Base-by-base conservation (phyloP, 352 stramenopile species). In the Globisporangium sylvaticum region DNA sequence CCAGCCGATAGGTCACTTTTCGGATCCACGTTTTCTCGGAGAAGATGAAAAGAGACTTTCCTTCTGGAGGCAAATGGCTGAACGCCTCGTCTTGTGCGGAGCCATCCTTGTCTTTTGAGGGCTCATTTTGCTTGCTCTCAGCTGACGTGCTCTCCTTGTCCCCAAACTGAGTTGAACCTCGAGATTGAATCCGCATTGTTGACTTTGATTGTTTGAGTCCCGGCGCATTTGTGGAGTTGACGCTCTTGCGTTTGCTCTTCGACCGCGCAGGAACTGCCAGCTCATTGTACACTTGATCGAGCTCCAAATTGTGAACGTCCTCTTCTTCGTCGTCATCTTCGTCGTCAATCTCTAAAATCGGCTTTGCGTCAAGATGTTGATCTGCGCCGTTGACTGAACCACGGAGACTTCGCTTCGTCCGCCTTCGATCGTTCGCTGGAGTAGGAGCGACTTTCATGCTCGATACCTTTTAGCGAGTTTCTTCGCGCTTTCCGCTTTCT, bases 391-490 rank as follows among this genome's bases (percentile, higher is more conserved):
- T 50, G 18, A 54, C 39, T 0, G 42, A 69, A 20, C 72, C 72
- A 5, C 70, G 55, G 10, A 71, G 70, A 29, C 69, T 74, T 27
- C 72, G 68, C 20, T 52, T 70, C 18, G 50, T 42, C 9, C 52
- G 58, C 34, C 24, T 27, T 8, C 24, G 58, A 9, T 78, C 67
- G 7, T 67, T 69, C 4, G 71, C 64, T 14, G 72, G 76, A 0
- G 59, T 44, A 22, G 64, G 64, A 3, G 44, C 31, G 14, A 91
- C 80, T 65, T 89, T 90, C 77, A 89, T 83, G 4, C 70, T 77
- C 0, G 84, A 83, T 77, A 90, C 84, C 20, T 87, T 83, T 82
- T 65, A 0, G 77, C 83, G 0, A 90, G 62, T 29, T 80, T 79
- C 31, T 77, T 80, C 2, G 76, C 78, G 15, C 90, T 74, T 50